Conservation (phyloP, 2,329 filamentous ascomycete genomes). For the Rutstroemia sp. region DNA sequence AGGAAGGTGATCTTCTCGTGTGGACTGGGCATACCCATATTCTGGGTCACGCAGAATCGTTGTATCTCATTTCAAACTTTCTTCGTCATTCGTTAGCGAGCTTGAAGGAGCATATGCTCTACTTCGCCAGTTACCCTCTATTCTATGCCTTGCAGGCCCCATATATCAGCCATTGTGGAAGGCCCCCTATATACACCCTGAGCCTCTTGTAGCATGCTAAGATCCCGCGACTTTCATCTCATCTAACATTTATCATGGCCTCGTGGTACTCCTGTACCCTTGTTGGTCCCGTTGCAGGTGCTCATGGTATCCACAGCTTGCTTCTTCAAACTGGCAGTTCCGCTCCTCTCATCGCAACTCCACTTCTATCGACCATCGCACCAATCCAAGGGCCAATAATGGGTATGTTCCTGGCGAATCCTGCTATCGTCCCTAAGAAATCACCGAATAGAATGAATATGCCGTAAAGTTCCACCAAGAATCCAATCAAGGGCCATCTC, state of each 20-base stretch:
- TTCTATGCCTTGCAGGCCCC: not conserved
- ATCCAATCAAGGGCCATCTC: constrained; percentile 86
- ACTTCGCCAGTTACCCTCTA: constrained; percentile 7
- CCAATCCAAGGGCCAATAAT: constrained; percentile 84
- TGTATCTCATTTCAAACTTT: not conserved
- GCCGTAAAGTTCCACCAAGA: constrained; percentile 84
- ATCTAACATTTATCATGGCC: not conserved
- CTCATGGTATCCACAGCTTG: not conserved
- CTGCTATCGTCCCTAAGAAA: constrained; percentile 86
- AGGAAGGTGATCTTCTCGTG: not conserved
- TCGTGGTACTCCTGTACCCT: not conserved
- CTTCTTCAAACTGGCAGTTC: constrained; percentile 64
- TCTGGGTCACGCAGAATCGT: not conserved
- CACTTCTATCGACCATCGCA: constrained; percentile 60
- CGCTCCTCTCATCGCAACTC: constrained; percentile 62
- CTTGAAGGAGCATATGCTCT: constrained; percentile 14
- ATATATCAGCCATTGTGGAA: not conserved
- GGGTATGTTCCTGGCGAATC: constrained; percentile 78
- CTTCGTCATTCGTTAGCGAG: not conserved
- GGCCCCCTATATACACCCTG: constrained; percentile 2
- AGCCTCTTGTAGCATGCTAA: not conserved
- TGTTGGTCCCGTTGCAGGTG: not conserved
- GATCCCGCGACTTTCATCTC: not conserved
- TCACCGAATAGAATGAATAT: constrained; percentile 93
- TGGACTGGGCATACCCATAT: not conserved